phyloP scores from a whole-genome alignment of 2,329 filamentous ascomycete species.

The Pseudocercospora macadamiae region DNA sequence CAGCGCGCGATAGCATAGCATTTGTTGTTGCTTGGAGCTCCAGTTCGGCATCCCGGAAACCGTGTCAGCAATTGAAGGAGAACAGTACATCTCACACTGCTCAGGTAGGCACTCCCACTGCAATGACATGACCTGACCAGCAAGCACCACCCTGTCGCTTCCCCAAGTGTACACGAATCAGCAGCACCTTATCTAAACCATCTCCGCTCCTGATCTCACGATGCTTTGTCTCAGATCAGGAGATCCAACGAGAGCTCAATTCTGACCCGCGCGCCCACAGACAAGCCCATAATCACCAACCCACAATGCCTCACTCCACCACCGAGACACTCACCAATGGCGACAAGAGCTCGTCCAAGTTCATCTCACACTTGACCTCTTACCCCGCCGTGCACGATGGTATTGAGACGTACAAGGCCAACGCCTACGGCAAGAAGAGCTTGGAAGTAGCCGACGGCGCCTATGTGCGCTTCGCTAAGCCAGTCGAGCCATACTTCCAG shows the following conservation, averaged over 20 bases:
- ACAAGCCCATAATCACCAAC: neutral
- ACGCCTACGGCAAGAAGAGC: constrained; percentile 82
- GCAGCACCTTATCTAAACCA: neutral
- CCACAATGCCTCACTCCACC: constrained; percentile 54
- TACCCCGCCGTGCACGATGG: constrained; percentile 83
- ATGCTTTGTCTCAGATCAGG: neutral
- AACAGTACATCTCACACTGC: neutral
- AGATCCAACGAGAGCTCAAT: neutral
- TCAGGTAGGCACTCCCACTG: neutral
- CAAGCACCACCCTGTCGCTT: constrained; percentile 6
- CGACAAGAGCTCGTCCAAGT: constrained; percentile 53
- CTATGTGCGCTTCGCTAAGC: constrained; percentile 76
- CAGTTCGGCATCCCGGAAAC: neutral
- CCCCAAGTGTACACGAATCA: constrained; percentile 4
- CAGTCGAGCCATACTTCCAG: constrained; percentile 75
- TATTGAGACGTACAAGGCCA: constrained; percentile 76
- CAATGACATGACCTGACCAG: neutral
- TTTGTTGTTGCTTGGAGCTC: no score
- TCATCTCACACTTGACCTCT: constrained; percentile 67
- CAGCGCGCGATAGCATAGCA: neutral
- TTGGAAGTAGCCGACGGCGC: constrained; percentile 73
- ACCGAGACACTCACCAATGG: constrained; percentile 51
- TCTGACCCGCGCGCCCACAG: neutral
- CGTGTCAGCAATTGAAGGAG: neutral
- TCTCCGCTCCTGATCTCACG: neutral